A percentile compares a stretch with the other conserved stretches of the same genome.
Evolutionary conservation across 495 filamentous ascomycete genomes (phyloP).

Genomic region (Hypoxylon subgilvum): DNA sequence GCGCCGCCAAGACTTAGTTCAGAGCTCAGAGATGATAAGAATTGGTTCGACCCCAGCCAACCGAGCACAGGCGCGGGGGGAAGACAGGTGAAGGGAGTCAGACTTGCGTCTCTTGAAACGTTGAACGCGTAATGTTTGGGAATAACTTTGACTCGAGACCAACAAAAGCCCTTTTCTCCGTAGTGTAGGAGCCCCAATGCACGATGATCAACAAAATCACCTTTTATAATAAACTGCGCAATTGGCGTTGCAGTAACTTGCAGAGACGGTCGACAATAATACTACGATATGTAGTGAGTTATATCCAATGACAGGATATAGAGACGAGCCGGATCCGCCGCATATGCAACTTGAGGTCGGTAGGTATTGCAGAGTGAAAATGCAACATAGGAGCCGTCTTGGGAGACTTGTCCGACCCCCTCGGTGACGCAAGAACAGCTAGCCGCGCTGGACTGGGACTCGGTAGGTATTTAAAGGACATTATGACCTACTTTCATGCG

Average conservation of each 20-base stretch:
- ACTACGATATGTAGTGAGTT: conserved; percentile 18
- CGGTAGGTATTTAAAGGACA: conserved; percentile 15
- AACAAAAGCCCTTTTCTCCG: conserved; percentile 22
- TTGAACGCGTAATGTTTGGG: conserved; percentile 34
- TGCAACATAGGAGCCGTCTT: conserved; percentile 29
- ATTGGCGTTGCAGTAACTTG: conserved; percentile 21
- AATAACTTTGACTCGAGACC: conserved; percentile 21
- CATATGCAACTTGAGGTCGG: conserved; percentile 17
- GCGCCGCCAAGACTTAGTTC: conserved; percentile 14
- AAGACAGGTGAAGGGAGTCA: conserved; percentile 14
- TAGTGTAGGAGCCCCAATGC: conserved; percentile 14
- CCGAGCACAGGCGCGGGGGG: conserved; percentile 22
- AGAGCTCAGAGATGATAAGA: conserved; percentile 27
- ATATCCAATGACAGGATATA: conserved; percentile 20
- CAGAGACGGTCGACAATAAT: conserved; percentile 14
- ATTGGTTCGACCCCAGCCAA: conserved; percentile 19
- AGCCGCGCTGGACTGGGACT: conserved; percentile 10
- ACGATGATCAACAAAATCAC: conserved; percentile 27
- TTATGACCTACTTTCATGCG: too few relatives aligned
- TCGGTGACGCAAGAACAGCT: conserved; percentile 24
- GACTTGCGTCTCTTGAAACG: conserved; percentile 39
- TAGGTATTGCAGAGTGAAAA: conserved; percentile 3
- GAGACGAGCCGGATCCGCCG: conserved; percentile 16
- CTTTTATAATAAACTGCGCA: conserved; percentile 33
- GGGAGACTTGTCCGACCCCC: conserved; percentile 11